Base-by-base conservation (phyloP, 108 stramenopile species). In the Cylindrotheca fusiformis region DNA sequence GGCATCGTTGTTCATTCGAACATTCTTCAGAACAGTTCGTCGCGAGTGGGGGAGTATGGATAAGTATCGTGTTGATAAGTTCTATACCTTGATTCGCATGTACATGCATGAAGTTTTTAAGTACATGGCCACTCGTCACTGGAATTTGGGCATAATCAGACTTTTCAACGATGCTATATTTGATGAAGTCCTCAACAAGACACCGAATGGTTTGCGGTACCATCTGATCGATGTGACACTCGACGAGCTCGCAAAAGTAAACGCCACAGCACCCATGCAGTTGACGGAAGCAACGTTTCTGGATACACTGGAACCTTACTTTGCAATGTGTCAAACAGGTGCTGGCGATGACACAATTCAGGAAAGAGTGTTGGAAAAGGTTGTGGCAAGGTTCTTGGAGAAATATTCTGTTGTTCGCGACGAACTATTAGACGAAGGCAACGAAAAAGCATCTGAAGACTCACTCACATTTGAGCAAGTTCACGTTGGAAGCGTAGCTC, bases 11-110 rank as follows among this genome's bases (percentile, higher is more conserved):
- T 94, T 91, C 72, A 67, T 95, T 49, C 59, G 76, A 30, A 90
- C 91, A 20, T 94, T 94, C 73, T 83, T 96, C 52, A 75, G 74
- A 17, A 97, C 92, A 2, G 48, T 97, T 29, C 59, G 72, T 22
- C 75, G 94, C 24, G 96, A 97, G 58, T 97, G 96, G 96, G 89
- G 84, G 4, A 80, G 82, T 52, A 87, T 97, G 69, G 96, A 97
- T 71, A 91, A 94, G 78, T 86, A 97, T 67, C 79, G 96, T 6
- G 74, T 97, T 6, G 92, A 97, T 66, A 97, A 97, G 61, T 94
- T 97, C 51, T 97, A 97, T 71, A 90, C 88, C 21, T 68, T 90
- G 46, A 75, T 92, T 48, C 81, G 96, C 31, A 59, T 82, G 28
- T 81, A 88, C 72, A 65, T 94, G 60, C 64, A 75, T 48, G 80